Conservation (phyloP, 164 flowering plant genomes). For the Umbellularia californica region DNA sequence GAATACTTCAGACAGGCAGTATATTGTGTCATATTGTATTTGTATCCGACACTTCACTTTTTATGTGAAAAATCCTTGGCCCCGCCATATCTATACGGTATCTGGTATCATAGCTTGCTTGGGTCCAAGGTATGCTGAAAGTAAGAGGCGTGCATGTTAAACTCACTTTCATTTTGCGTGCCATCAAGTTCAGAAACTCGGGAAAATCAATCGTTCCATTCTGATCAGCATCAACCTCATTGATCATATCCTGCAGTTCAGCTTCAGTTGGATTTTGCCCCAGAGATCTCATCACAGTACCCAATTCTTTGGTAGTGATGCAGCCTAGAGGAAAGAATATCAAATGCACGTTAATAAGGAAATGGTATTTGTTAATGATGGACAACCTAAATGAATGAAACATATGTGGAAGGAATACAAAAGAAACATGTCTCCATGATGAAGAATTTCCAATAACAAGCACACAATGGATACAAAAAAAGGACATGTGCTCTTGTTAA, state of each 20-base stretch:
- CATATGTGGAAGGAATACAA: background rate
- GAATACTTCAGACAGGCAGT: no score
- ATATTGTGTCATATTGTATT: no score
- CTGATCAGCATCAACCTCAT: conserved; percentile 23
- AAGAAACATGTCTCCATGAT: no score
- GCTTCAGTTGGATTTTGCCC: conserved; percentile 26
- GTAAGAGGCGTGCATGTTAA: background rate
- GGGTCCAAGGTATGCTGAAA: background rate
- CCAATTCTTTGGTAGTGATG: conserved; percentile 25
- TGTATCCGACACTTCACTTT: no score
- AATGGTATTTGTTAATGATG: background rate
- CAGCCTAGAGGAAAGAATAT: conserved; percentile 11
- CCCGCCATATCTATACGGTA: no score
- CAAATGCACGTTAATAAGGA: background rate
- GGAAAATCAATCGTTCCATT: conserved; percentile 24
- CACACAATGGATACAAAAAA: no score
- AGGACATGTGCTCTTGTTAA: no score
- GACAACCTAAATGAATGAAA: background rate
- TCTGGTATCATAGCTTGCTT: no score
- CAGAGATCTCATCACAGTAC: conserved; percentile 25
- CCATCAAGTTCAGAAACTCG: conserved; percentile 21
- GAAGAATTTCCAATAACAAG: no score
- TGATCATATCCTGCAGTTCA: conserved; percentile 23
- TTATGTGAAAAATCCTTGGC: no score
- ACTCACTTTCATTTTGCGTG: conserved; percentile 23